Base-by-base conservation (phyloP, 352 stramenopile species). In the Globisporangium abappressorium region DNA sequence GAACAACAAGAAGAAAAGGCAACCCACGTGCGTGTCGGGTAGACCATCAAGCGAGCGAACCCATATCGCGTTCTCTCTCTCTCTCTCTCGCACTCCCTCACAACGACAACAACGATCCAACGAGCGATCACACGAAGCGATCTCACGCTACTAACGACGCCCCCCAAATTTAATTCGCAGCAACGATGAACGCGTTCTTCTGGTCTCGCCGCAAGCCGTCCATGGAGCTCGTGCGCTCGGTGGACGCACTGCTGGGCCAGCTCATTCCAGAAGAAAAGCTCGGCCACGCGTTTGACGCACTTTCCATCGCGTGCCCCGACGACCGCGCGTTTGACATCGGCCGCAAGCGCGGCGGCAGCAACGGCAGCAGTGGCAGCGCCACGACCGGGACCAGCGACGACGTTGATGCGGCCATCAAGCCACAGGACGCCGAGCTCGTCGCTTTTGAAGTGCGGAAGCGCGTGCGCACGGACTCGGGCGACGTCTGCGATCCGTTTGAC, bases 131-230 rank as follows among this genome's bases (percentile, higher is more conserved):
- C 24, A 47, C 20, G 34, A 59, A 38, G 30, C 30, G 5, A 33
- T 33, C 30, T 33, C 34, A 49, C 62, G 15, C 43, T 22, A 20
- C 43, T 18, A 18, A 51, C 18, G 18, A 34, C 56, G 9, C 9
- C 7, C 18, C 36, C 34, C 14, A 14, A 62, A 63, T 68, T 63
- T 60, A 18, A 60, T 60, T 66, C 30, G 47, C 53, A 55, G 46
- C 24, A 26, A 12, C 61, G 41, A 69, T 93, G 79, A 93, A 93
- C 74, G 85, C 85, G 8, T 93, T 93, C 73, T 92, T 93, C 68
- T 93, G 85, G 83, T 78, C 83, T 11, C 79, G 83, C 14, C 69
- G 84, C 15, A 91, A 91, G 71, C 81, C 85, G 43, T 89, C 82
- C 15, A 84, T 84, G 57, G 85, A 93, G 67, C 77, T 93, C 65